Evolutionary conservation across 164 flowering plant species (phyloP).

Genomic region (Stephania cephalantha): DNA sequence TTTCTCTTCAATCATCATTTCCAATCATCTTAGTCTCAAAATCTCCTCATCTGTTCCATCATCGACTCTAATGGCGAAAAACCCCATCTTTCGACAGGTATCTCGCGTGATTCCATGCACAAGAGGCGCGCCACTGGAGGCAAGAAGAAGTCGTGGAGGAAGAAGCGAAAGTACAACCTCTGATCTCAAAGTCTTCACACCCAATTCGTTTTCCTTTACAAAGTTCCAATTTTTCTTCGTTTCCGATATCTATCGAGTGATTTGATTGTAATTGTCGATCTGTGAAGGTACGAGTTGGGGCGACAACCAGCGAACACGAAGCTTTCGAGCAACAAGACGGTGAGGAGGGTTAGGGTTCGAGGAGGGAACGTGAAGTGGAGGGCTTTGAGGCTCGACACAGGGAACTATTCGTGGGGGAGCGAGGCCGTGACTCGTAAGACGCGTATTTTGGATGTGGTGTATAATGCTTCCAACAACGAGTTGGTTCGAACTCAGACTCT

Average conservation of each 20-base stretch:
- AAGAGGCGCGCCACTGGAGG: slow-evolving; percentile 51
- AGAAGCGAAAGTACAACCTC: slow-evolving; percentile 53
- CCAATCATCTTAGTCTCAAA: no score
- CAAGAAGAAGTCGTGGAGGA: slow-evolving; percentile 68
- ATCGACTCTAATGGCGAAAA: not conserved
- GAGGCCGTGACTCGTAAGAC: slow-evolving; percentile 61
- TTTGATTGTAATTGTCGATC: not conserved
- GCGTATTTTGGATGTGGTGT: slow-evolving; percentile 53
- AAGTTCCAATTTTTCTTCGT: not conserved
- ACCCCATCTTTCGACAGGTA: slow-evolving; percentile 27
- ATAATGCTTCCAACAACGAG: slow-evolving; percentile 65
- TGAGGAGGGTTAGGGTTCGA: slow-evolving; percentile 47
- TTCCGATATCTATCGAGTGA: no score
- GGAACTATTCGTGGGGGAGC: slow-evolving; percentile 53
- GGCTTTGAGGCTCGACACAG: slow-evolving; percentile 51
- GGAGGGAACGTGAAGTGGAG: slow-evolving; percentile 65
- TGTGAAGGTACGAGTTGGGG: slow-evolving; percentile 54
- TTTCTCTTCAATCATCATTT: no score
- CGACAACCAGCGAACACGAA: slow-evolving; percentile 53
- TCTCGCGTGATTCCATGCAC: slow-evolving; percentile 64
- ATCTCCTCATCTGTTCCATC: no score
- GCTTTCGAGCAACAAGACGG: slow-evolving; percentile 51
- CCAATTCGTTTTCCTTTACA: not conserved
- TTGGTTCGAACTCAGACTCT: slow-evolving; percentile 55
- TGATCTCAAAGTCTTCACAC: not conserved